These are phyloP conservation scores for Beauveria sp. DNA, from an alignment of 2,329 filamentous ascomycete species.

Conservation along the genomic window DNA sequence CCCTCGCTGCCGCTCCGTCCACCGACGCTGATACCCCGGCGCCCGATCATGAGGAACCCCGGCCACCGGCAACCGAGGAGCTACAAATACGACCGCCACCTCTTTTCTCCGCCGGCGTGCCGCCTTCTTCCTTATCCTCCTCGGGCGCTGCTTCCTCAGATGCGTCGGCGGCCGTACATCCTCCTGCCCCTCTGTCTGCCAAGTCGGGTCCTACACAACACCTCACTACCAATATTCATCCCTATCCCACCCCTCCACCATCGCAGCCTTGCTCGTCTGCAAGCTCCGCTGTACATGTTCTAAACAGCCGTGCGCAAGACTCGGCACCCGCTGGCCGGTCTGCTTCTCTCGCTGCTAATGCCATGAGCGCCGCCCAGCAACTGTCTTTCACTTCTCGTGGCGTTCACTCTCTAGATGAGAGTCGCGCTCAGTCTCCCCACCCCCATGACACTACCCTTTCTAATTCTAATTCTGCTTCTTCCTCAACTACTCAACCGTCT, in stretches of 20 bases:
- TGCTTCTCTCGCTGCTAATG: slow-evolving; percentile 1
- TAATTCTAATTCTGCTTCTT: slow-evolving; percentile 33
- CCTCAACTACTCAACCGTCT: slow-evolving; percentile 31
- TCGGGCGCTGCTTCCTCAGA: not conserved
- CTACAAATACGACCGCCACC: not conserved
- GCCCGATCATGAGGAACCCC: not conserved
- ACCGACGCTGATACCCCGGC: not conserved
- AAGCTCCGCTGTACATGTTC: slow-evolving; percentile 16
- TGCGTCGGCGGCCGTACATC: slow-evolving; percentile 7
- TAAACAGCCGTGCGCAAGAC: not conserved
- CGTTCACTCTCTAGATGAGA: slow-evolving; percentile 9
- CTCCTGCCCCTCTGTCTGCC: slow-evolving; percentile 30
- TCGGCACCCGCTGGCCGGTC: slow-evolving; percentile 6
- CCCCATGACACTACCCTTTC: slow-evolving; percentile 29
- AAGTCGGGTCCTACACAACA: slow-evolving; percentile 20
- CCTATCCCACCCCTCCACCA: slow-evolving; percentile 51
- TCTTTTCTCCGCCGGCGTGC: not conserved
- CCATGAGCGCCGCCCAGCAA: slow-evolving; percentile 9
- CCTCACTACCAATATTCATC: slow-evolving; percentile 28
- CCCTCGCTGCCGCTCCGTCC: not conserved
- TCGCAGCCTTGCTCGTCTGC: slow-evolving; percentile 38
- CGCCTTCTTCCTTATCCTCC: not conserved
- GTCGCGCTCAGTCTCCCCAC: not conserved
- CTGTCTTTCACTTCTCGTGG: slow-evolving; percentile 4
- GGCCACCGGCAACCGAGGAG: slow-evolving; percentile 2